Evolutionary conservation across 768 basidiomycete species (phyloP).

Genomic region (Lactarius indigo): DNA sequence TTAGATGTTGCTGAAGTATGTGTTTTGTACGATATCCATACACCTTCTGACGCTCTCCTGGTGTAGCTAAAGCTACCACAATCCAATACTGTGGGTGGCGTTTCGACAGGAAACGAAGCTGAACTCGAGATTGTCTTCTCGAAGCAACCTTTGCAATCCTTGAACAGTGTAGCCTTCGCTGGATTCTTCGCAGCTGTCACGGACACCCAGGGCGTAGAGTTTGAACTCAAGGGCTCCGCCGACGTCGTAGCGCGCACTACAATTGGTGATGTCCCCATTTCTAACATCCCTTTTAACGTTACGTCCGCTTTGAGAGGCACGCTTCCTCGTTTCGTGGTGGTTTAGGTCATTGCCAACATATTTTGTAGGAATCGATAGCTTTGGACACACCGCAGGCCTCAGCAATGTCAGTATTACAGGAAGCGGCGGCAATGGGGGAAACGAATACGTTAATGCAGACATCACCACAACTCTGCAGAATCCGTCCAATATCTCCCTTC

Average conservation of each 20-base stretch:
- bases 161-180: slow-evolving; percentile 52
- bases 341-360: neutral
- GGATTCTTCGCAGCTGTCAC: slow-evolving; percentile 59
- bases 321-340: neutral
- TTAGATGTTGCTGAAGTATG: slow-evolving; percentile 52
- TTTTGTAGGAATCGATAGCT: slow-evolving; percentile 52
- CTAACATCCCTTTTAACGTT: slow-evolving; percentile 60
- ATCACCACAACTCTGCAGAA: slow-evolving; percentile 58
- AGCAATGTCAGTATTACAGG: slow-evolving; percentile 58
- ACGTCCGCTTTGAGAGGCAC: slow-evolving; percentile 49
- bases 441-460: slow-evolving; percentile 54
- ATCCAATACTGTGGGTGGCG: slow-evolving; percentile 49
- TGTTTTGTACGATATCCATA: slow-evolving; percentile 2
- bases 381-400: slow-evolving; percentile 49
- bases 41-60: neutral
- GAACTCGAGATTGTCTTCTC: slow-evolving; percentile 55
- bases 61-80: slow-evolving; percentile 50
- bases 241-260: slow-evolving; percentile 57
- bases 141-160: slow-evolving; percentile 51
- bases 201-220: slow-evolving; percentile 40
- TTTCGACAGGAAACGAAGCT: slow-evolving; percentile 68
- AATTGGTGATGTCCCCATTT: slow-evolving; percentile 64
- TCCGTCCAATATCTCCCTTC: slow-evolving; percentile 63
- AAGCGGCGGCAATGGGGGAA: slow-evolving; percentile 61
- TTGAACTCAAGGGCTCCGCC: slow-evolving; percentile 54